phyloP scores from a whole-genome alignment of 2,329 filamentous ascomycete genomes.

The Trichophaea hybrida region DNA sequence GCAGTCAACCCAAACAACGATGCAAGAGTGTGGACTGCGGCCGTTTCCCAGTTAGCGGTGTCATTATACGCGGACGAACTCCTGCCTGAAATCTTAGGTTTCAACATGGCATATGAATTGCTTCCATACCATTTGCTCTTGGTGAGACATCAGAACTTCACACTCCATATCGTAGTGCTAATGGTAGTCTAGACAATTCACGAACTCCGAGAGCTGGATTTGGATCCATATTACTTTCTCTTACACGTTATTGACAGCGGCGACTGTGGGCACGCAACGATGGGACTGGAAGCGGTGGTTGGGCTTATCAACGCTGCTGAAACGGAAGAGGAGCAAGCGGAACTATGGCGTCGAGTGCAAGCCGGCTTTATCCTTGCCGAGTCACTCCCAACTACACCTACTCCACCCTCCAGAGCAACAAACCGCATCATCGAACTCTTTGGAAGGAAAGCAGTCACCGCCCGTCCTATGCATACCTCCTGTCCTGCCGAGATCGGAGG shows the following conservation, averaged over 20 bases:
- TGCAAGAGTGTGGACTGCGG: conserved; percentile 33
- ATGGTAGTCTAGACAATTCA: conserved; percentile 28
- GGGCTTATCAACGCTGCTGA: conserved; percentile 32
- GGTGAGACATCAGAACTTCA: not conserved
- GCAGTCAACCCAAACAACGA: conserved; percentile 29
- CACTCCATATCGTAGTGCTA: not conserved
- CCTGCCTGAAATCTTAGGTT: conserved; percentile 39
- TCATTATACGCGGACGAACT: conserved; percentile 39
- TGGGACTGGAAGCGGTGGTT: conserved; percentile 33
- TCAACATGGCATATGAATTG: conserved; percentile 39
- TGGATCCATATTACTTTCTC: conserved; percentile 38
- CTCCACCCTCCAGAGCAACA: conserved; percentile 10
- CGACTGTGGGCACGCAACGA: conserved; percentile 37
- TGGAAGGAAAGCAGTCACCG: conserved; percentile 31
- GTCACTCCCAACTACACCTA: conserved; percentile 31
- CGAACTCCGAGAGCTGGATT: conserved; percentile 35
- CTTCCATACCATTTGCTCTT: conserved; percentile 33
- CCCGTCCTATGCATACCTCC: conserved; percentile 33
- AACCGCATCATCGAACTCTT: conserved; percentile 30
- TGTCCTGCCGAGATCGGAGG: conserved; percentile 33
- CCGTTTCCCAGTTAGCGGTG: conserved; percentile 35
- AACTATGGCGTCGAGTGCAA: conserved; percentile 26
- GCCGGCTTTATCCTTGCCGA: conserved; percentile 20
- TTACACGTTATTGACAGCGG: conserved; percentile 41
- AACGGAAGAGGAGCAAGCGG: conserved; percentile 25